Percentiles rank a stretch among this genome's conserved stretches.
Conservation (phyloP, 148 eudicot genomes). For the Rhododendron vialii region DNA sequence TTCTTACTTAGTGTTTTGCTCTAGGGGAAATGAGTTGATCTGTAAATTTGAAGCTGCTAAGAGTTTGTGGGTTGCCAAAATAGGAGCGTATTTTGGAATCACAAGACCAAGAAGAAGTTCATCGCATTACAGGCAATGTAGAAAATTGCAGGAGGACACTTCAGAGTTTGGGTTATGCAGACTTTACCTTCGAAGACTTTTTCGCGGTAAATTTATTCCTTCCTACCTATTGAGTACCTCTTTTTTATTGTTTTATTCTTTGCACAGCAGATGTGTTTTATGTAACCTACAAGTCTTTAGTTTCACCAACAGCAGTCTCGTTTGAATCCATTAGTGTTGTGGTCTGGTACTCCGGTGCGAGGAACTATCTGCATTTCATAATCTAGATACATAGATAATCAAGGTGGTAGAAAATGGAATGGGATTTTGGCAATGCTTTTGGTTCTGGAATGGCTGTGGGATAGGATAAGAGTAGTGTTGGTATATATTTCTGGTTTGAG, state of each 20-base stretch:
- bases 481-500: background rate
- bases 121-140: constrained; percentile 57
- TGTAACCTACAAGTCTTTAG: background rate
- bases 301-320: background rate
- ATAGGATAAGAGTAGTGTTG: background rate
- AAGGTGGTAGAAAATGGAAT: background rate
- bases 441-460: background rate
- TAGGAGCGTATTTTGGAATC: constrained; percentile 84
- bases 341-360: background rate
- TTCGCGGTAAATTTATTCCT: constrained; percentile 46
- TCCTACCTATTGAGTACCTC: background rate
- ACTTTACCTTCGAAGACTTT: constrained; percentile 95
- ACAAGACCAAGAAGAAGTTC: constrained; percentile 75
- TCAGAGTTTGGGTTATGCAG: constrained; percentile 79
- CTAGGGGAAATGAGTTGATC: background rate
- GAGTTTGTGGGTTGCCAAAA: constrained; percentile 13
- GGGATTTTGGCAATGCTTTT: background rate
- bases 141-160: constrained; percentile 82
- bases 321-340: background rate
- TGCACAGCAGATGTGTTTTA: background rate
- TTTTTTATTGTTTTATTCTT: background rate
- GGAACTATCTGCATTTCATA: background rate
- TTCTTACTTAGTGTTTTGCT: background rate
- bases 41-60: constrained; percentile 5
- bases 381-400: background rate